Conservation (phyloP, 2,329 filamentous ascomycete genomes). For the Apiospora rasikravindrae region DNA sequence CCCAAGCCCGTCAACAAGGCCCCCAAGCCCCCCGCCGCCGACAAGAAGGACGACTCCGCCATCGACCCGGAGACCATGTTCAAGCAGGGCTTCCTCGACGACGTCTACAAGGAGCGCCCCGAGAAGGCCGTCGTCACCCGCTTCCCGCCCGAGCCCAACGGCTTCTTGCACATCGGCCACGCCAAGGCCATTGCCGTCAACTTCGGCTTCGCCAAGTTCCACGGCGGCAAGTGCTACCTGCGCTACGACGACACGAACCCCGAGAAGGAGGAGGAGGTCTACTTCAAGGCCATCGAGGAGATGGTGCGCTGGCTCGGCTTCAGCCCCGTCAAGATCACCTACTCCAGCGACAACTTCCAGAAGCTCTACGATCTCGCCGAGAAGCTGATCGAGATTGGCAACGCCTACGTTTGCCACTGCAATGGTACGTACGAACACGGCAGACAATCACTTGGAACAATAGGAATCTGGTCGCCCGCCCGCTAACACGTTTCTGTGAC, state of each 20-base stretch:
- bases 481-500: constrained; percentile 14
- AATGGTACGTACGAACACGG: constrained; percentile 48
- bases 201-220: constrained; percentile 88
- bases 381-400: constrained; percentile 74
- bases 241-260: constrained; percentile 97
- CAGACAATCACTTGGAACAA: no score
- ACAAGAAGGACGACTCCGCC: constrained; percentile 51
- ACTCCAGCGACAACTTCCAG: constrained; percentile 91
- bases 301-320: constrained; percentile 88
- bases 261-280: constrained; percentile 87
- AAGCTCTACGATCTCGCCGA: constrained; percentile 87
- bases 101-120: constrained; percentile 73
- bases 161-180: constrained; percentile 91
- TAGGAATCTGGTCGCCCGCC: no score
- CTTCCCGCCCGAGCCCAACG: constrained; percentile 89
- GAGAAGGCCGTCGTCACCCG: constrained; percentile 68
- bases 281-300: constrained; percentile 87
- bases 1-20: constrained; percentile 35
- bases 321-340: constrained; percentile 77
- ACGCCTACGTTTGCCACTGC: constrained; percentile 88
- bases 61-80: constrained; percentile 72
- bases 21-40: constrained; percentile 30
- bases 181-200: constrained; percentile 96
- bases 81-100: constrained; percentile 76
- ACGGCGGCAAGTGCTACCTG: constrained; percentile 77